phyloP scores from a whole-genome alignment of 441 rosid genomes.

The Pelargonium australe region DNA sequence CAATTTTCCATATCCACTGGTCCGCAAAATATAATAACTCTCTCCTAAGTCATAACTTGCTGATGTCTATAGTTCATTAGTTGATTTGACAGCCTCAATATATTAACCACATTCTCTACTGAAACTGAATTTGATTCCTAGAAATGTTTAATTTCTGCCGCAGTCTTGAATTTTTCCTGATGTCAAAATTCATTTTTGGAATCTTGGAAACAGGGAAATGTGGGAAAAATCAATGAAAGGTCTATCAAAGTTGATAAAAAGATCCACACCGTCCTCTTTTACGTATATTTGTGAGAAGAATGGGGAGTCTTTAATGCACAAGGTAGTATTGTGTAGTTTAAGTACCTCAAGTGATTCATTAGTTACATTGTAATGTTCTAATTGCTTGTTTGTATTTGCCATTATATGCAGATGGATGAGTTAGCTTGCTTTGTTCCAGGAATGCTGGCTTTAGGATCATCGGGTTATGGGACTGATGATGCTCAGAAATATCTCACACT shows the following conservation, averaged over 20 bases:
- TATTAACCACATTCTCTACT: not conserved
- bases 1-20: not conserved
- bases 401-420: slow-evolving; percentile 83
- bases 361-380: slow-evolving; percentile 6
- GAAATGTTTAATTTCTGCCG: too few species aligned
- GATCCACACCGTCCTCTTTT: slow-evolving; percentile 75
- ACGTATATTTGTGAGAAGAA: slow-evolving; percentile 85
- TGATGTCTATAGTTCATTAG: not conserved
- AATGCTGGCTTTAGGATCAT: slow-evolving; percentile 96
- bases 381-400: slow-evolving; percentile 14
- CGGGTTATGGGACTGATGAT: slow-evolving; percentile 66
- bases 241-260: slow-evolving; percentile 66
- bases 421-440: slow-evolving; percentile 99
- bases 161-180: slow-evolving; percentile 1
- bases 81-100: not conserved
- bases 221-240: slow-evolving; percentile 99
- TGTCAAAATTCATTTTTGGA: slow-evolving; percentile 17
- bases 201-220: slow-evolving; percentile 66
- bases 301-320: slow-evolving; percentile 54
- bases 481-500: slow-evolving; percentile 63
- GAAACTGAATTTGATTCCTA: not conserved
- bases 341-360: slow-evolving; percentile 12
- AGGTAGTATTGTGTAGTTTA: slow-evolving; percentile 36
- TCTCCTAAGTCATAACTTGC: not conserved
- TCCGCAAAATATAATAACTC: not conserved